Percentiles rank a stretch among this genome's conserved stretches.
Evolutionary conservation across 2,329 filamentous ascomycete species (phyloP).

Genomic region (Penicillium sp.): DNA sequence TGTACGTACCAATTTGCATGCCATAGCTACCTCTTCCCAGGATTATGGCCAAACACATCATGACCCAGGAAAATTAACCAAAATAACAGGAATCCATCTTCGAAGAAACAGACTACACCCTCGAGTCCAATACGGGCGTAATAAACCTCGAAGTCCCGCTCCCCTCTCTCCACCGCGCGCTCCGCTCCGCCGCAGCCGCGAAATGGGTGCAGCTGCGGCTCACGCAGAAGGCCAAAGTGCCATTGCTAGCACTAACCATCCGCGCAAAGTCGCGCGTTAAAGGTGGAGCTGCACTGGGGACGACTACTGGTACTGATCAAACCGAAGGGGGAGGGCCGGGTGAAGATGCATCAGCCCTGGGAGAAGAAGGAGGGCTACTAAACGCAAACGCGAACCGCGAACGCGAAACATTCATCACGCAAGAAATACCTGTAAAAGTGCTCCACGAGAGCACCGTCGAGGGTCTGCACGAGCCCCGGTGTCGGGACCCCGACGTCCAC

Average conservation of each 20-base stretch:
- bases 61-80: slow-evolving; percentile 5
- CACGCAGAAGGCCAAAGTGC: slow-evolving; percentile 88
- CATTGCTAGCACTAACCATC: slow-evolving; percentile 88
- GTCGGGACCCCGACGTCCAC: slow-evolving; percentile 90
- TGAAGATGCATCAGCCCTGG: neutral
- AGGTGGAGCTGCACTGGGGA: slow-evolving; percentile 61
- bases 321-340: neutral
- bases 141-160: slow-evolving; percentile 97
- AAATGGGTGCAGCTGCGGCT: slow-evolving; percentile 83
- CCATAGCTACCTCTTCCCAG: neutral
- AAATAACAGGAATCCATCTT: slow-evolving; percentile 77
- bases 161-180: slow-evolving; percentile 84
- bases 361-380: neutral
- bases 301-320: slow-evolving; percentile 33
- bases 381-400: slow-evolving; percentile 55
- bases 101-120: slow-evolving; percentile 72
- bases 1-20: slow-evolving; percentile 32
- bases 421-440: slow-evolving; percentile 94
- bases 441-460: slow-evolving; percentile 83
- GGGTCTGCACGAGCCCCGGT: slow-evolving; percentile 88
- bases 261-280: slow-evolving; percentile 61
- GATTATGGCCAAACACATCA: neutral
- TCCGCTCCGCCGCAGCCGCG: slow-evolving; percentile 83
- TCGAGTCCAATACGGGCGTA: slow-evolving; percentile 89
- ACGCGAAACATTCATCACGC: slow-evolving; percentile 89